phyloP scores from a whole-genome alignment of 2,329 filamentous ascomycete species.

The Aphanocladium album region DNA sequence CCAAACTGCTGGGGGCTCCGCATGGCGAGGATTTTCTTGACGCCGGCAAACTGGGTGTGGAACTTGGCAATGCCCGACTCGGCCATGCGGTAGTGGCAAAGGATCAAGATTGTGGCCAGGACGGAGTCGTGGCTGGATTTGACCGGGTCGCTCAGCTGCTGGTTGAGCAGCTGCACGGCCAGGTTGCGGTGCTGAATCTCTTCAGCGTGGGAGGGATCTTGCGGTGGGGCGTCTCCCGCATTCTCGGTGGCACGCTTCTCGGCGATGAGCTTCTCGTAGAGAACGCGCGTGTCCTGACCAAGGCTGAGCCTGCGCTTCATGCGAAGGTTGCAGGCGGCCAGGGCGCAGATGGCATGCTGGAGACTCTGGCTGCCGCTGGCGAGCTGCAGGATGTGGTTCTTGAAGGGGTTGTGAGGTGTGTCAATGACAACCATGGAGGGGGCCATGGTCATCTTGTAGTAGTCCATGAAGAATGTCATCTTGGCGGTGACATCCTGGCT shows the following conservation, averaged over 20 bases:
- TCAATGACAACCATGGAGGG: constrained; percentile 90
- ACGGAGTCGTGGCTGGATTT: constrained; percentile 80
- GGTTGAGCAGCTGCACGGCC: constrained; percentile 77
- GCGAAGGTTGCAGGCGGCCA: constrained; percentile 83
- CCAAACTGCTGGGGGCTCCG: constrained; percentile 49
- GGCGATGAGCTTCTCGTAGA: constrained; percentile 43
- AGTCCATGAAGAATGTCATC: constrained; percentile 85
- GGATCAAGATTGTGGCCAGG: constrained; percentile 76
- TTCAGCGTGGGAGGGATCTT: constrained; percentile 68
- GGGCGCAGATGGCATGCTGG: constrained; percentile 87
- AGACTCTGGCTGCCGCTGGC: constrained; percentile 73
- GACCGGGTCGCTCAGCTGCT: constrained; percentile 70
- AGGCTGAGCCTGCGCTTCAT: constrained; percentile 70
- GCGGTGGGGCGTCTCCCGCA: constrained; percentile 42
- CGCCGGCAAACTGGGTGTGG: constrained; percentile 86
- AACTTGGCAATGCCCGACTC: constrained; percentile 92
- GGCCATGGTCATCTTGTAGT: constrained; percentile 89
- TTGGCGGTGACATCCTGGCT: constrained; percentile 64
- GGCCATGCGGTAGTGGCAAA: constrained; percentile 90
- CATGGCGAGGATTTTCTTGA: constrained; percentile 82
- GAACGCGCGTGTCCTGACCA: constrained; percentile 50
- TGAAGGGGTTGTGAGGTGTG: constrained; percentile 77
- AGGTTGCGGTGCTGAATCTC: constrained; percentile 75
- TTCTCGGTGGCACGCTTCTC: constrained; percentile 41
- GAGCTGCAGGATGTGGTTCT: constrained; percentile 74